Percentiles rank a stretch among this genome's conserved stretches.
Evolutionary conservation across 2,329 filamentous ascomycete species (phyloP).

Genomic region (Pseudonectria buxi): DNA sequence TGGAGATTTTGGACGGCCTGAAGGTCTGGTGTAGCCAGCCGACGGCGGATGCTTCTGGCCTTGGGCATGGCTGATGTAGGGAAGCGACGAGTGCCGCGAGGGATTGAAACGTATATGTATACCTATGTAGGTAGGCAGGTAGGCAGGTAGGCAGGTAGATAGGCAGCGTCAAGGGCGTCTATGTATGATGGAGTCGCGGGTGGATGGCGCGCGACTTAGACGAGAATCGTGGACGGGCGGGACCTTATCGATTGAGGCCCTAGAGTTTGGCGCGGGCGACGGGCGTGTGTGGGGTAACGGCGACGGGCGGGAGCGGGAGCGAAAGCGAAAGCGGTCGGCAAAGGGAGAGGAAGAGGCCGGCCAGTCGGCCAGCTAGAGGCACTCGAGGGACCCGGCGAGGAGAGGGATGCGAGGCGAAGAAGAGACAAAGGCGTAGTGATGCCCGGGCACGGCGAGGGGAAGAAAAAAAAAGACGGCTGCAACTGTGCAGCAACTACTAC

Average conservation of each 20-base stretch:
- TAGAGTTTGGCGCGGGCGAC: slow-evolving; percentile 12
- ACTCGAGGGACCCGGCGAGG: slow-evolving; percentile 7
- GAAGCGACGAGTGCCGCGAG: no score
- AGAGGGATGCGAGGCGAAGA: slow-evolving; percentile 2
- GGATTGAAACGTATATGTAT: slow-evolving; percentile 23
- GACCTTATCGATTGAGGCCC: slow-evolving; percentile 22
- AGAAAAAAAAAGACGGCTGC: slow-evolving; percentile 16
- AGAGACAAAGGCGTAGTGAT: not conserved
- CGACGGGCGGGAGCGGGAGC: slow-evolving; percentile 8
- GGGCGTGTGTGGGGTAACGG: slow-evolving; percentile 23
- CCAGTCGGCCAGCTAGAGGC: no score
- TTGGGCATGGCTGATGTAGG: slow-evolving; percentile 23
- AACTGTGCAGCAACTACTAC: slow-evolving; percentile 11
- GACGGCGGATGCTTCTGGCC: slow-evolving; percentile 28
- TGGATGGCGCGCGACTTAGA: slow-evolving; percentile 7
- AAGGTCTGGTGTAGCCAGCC: slow-evolving; percentile 37
- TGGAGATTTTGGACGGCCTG: slow-evolving; percentile 23
- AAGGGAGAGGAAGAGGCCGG: no score
- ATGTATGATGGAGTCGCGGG: not conserved
- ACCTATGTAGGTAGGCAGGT: no score
- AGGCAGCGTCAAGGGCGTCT: slow-evolving; percentile 8
- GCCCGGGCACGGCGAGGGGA: no score
- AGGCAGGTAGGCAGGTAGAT: no score
- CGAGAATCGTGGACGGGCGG: slow-evolving; percentile 7
- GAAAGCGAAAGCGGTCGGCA: slow-evolving; percentile 6